Evolutionary conservation across 805 yeast genomes (phyloP), one percentile per base, ranked within the genome.

Genomic region (Sugiyamaella qingdaonensis): DNA sequence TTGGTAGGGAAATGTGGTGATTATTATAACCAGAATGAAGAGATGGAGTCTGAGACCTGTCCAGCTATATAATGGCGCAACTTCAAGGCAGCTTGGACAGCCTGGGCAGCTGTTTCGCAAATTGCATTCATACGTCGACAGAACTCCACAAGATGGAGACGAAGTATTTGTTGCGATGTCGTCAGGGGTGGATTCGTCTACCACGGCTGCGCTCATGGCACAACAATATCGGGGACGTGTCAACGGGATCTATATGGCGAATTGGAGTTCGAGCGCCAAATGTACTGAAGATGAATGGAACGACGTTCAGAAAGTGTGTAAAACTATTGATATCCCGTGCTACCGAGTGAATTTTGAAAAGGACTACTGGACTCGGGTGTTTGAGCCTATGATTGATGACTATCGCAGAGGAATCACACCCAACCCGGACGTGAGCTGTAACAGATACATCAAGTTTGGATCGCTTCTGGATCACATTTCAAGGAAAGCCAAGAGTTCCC

Each of bases 181-280:
- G 1, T 87, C 96, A 0, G 99, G 99, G 0, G 98, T 94, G 0
- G 99, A 94, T 68, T 91, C 97, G 0, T 85, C 97, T 1, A 89
- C 91, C 0, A 80, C 86, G 2, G 97, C 98, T 0, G 82, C 86
- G 0, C 52, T 87, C 55, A 73, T 88, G 5, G 68, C 73, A n/a
- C 64, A 71, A 33, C 80, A 60, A 39, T 65, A 69, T 45, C 61
- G 77, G 59, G 71, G 72, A 2, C 80, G 86, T 45, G 94, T 87
- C 1, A 69, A 76, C 44, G 99, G 97, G 0, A 76, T 94, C 1
- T 92, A 87, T 69, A 94, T 94, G 98, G 86, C 89, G 39, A 94
- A 94, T 70, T 94, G 97, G 97, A 73, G 66, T 52, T 58, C 64
- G 56, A 68, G 62, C 0, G 77, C 82, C 3, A 74, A 78, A 52